Conservation (phyloP, 495 filamentous ascomycete species). For the Penicillium daleae region DNA sequence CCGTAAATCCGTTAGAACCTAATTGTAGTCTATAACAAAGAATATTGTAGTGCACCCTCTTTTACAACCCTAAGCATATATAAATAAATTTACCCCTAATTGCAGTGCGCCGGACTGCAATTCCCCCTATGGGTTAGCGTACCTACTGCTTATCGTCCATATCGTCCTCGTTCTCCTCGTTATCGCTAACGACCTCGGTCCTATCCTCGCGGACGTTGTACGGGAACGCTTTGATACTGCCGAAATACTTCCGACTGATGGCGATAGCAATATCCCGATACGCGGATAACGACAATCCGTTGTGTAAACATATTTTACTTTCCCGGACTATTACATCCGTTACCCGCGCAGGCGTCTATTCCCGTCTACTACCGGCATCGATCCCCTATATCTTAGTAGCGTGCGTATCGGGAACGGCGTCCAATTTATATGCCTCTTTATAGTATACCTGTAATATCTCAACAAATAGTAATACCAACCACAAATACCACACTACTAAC, state of each 20-base stretch:
- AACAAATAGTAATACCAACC: conserved; percentile 28
- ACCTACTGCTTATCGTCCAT: conserved; percentile 1
- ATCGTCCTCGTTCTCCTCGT: conserved; percentile 8
- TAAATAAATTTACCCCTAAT: too few species aligned
- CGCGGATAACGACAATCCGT: background rate
- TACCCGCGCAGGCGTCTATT: conserved; percentile 9
- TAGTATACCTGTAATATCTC: conserved; percentile 17
- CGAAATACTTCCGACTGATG: conserved; percentile 16
- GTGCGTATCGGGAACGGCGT: background rate
- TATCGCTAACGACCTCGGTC: background rate
- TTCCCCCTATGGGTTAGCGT: background rate
- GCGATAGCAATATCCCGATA: conserved; percentile 14
- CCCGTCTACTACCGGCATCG: background rate
- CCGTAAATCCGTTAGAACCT: too few species aligned
- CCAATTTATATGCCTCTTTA: background rate
- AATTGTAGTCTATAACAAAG: too few species aligned
- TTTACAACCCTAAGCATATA: too few species aligned
- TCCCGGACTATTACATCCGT: conserved; percentile 9
- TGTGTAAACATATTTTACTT: conserved; percentile 1
- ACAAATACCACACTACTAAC: conserved; percentile 25
- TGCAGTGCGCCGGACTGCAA: too few species aligned
- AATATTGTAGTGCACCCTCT: too few species aligned
- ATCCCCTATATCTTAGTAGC: conserved; percentile 7
- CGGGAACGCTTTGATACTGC: conserved; percentile 1
- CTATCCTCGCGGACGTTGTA: conserved; percentile 7